Base-by-base conservation (phyloP, 805 yeast species). In the Candida golubevii region DNA sequence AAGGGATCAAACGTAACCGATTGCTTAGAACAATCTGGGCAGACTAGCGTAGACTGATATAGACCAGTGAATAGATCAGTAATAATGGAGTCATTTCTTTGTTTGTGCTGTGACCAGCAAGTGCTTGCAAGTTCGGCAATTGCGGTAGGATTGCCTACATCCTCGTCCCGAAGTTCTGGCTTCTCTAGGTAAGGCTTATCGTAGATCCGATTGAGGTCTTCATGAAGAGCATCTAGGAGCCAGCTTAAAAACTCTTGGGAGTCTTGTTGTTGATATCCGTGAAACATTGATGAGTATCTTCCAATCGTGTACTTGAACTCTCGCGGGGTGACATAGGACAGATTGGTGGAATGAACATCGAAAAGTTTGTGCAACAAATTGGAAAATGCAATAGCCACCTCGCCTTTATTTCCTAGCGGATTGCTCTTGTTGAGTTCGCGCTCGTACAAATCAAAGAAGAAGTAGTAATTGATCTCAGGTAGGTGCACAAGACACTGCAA, bases 1-100 rank as follows among this genome's bases (percentile, higher is more conserved):
- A 81, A 91, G 0, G 99, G 98, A 61, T 91, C 99, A 66, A 90
- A 93, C 0, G 97, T 90, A 26, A 91, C 76, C 26, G 95, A 84
- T 7, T 86, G 77, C 54, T 83, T 83, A 14, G 74, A 60, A 64
- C 99, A 93, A 8, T 67, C 81, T 0, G 98, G 98, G 59, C 99
- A 91, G 10, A 84, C 75, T 43, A 93, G 70, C 0, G 97, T 89
- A 1, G 96, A 88, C 63, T 90, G 87, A 62, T 91, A 93, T 57
- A 88, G 59, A 0, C 98, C 98, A 8, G 90, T 85, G 69, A 91
- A 93, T 33, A 93, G 67, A 59, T 93, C 98, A 26, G 81, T 75
- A 15, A 91, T 79, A 0, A 87, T 74, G 0, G 97, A 89, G 60
- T 89, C 91, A 59, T 91, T 91, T 53, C 98, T 73, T 54, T 74